Evolutionary conservation across 2,329 filamentous ascomycete species (phyloP), one percentile per base, ranked within the genome.

Genomic region (Knufia fluminis): DNA sequence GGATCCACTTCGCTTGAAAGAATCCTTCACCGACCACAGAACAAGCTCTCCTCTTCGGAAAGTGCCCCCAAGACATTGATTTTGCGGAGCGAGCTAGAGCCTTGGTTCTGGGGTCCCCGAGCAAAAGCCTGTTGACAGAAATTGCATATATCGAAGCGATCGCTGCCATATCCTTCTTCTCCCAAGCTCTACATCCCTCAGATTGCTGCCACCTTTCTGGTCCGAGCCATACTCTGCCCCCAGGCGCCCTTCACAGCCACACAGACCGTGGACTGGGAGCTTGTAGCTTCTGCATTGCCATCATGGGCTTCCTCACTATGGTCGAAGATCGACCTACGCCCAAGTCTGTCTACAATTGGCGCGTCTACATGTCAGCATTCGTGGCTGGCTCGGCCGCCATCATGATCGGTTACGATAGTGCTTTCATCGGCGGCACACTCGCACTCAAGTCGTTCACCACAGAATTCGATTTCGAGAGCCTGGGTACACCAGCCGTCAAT

Each of bases 391-490:
- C 72, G 60, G 75, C 76, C 45, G 73, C 75, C 51, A 78, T 75
- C 59, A 79, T 77, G 72, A 77, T 78, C 54, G 74, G 75, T 14
- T 77, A 78, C 54, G 85, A 89, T 63, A 83, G 78, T 46, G 82
- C 86, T 55, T 90, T 90, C 66, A 89, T 90, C 58, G 85, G 84
- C 53, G 86, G 82, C 0, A 89, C 86, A 1, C 70, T 90, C 26
- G 78, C 83, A 1, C 71, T 91, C 24, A 71, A 76, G 0, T 84
- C 84, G 0, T 90, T 90, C 66, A 72, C 71, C 39, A 60, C 71
- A 1, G 86, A 90, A 62, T 91, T 91, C 63, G 59, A 70, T 12
- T 82, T 89, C 58, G 68, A 64, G 2, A 60, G 66, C 2, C 76
- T 82, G 67, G 65, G 62, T 3, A 48, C 62, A 0, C 49, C 59